A percentile compares a stretch with the other conserved stretches of the same genome.
Conservation (phyloP, 257 asterid species). For the Solanum boliviense region DNA sequence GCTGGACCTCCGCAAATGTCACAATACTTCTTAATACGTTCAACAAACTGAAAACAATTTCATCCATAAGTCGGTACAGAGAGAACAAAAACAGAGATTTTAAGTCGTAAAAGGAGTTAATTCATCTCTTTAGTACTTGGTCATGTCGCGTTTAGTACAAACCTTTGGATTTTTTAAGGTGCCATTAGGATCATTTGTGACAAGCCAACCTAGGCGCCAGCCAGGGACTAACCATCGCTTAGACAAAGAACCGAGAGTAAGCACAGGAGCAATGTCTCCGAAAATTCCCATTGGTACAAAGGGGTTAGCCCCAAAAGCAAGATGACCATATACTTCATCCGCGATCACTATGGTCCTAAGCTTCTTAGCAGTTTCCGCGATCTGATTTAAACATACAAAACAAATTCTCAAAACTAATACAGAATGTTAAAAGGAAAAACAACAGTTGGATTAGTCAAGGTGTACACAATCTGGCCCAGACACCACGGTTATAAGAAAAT, state of each 20-base stretch:
- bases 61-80: not conserved
- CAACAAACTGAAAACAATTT: conserved; percentile 44
- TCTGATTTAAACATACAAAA: conserved; percentile 16
- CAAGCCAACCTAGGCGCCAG: conserved; percentile 95
- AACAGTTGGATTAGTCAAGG: not conserved
- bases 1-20: conserved; percentile 86
- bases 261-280: conserved; percentile 53
- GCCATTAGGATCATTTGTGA: conserved; percentile 51
- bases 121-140: not conserved
- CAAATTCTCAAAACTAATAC: not conserved
- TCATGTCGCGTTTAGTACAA: not conserved
- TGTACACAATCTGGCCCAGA: not conserved
- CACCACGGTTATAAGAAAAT: not conserved
- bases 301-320: conserved; percentile 59
- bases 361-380: conserved; percentile 64
- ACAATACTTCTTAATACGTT: conserved; percentile 65
- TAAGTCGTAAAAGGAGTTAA: not conserved
- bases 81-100: not conserved
- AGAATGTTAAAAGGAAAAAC: not conserved
- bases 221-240: conserved; percentile 96
- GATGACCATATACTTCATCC: conserved; percentile 92
- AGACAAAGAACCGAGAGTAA: conserved; percentile 78
- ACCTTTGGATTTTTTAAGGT: conserved; percentile 56
- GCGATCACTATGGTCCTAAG: conserved; percentile 56
- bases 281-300: conserved; percentile 84